Evolutionary conservation across 2,329 filamentous ascomycete species (phyloP).

Genomic region (Trichoderma gracile): DNA sequence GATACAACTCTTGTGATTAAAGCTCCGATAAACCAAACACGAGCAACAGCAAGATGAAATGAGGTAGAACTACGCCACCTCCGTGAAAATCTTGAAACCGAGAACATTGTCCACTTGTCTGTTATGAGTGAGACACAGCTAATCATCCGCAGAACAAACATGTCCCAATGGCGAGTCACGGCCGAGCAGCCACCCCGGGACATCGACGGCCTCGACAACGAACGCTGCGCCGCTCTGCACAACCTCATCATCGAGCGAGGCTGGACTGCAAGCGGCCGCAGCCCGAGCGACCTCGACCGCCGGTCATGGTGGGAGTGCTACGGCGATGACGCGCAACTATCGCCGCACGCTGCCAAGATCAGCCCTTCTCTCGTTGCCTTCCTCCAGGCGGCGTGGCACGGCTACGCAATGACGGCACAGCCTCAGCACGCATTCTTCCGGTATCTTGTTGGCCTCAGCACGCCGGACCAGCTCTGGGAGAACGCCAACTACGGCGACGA

Average conservation of each 20-base stretch:
- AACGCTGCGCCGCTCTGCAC: conserved; percentile 21
- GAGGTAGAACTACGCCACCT: no score
- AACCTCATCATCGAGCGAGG: conserved; percentile 21
- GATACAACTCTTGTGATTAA: no score
- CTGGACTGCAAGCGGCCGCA: conserved; percentile 21
- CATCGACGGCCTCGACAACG: conserved; percentile 12
- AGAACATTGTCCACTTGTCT: no score
- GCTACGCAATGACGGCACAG: conserved; percentile 2
- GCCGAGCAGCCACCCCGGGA: conserved; percentile 16
- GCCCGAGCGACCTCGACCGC: conserved; percentile 1
- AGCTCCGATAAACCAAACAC: no score
- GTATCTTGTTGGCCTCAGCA: conserved; percentile 10
- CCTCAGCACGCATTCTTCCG: conserved; percentile 14
- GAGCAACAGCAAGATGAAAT: no score
- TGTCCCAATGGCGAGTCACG: conserved; percentile 20
- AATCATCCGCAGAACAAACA: neutral
- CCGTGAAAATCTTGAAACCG: no score
- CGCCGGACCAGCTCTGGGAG: conserved; percentile 10
- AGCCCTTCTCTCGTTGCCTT: conserved; percentile 14
- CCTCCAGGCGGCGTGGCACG: conserved; percentile 14
- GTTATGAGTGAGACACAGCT: no score
- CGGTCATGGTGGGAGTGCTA: conserved; percentile 21
- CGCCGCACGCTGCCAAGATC: conserved; percentile 8
- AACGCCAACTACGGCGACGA: conserved; percentile 10
- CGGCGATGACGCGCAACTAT: conserved; percentile 8